These are phyloP conservation scores for Kwoniella dendrophila DNA, from an alignment of 768 basidiomycete genomes.

Conservation along the genomic window DNA sequence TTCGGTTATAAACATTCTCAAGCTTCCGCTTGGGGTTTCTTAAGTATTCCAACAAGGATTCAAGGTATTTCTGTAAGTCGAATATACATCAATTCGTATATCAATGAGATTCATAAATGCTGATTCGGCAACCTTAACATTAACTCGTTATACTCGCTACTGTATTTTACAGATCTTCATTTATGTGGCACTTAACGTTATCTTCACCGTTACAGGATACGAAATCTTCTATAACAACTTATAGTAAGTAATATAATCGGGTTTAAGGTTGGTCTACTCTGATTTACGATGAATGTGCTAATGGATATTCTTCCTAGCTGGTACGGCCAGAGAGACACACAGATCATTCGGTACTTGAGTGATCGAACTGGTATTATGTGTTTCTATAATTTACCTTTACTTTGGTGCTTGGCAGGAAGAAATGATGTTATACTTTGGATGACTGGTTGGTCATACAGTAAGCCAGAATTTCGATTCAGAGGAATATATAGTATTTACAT, in stretches of 20 bases:
- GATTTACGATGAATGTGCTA: background rate
- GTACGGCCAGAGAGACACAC: constrained; percentile 4
- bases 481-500: no score
- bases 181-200: constrained; percentile 31
- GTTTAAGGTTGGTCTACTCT: background rate
- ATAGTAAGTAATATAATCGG: constrained; percentile 32
- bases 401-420: constrained; percentile 36
- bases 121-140: no score
- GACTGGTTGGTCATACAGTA: constrained; percentile 39
- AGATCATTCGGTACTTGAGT: constrained; percentile 27
- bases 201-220: constrained; percentile 27
- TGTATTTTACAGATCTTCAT: constrained; percentile 22
- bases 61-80: constrained; percentile 31
- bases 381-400: constrained; percentile 39
- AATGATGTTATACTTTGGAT: constrained; percentile 41
- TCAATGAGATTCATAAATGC: background rate
- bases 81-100: no score
- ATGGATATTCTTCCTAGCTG: constrained; percentile 6
- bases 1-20: constrained; percentile 31
- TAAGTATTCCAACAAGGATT: constrained; percentile 27
- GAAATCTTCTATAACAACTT: constrained; percentile 32
- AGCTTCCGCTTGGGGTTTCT: constrained; percentile 22
- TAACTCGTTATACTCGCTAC: no score
- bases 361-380: constrained; percentile 39
- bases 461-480: background rate